Conservation (phyloP, 805 yeast species). For the Candida cerambycidarum region DNA sequence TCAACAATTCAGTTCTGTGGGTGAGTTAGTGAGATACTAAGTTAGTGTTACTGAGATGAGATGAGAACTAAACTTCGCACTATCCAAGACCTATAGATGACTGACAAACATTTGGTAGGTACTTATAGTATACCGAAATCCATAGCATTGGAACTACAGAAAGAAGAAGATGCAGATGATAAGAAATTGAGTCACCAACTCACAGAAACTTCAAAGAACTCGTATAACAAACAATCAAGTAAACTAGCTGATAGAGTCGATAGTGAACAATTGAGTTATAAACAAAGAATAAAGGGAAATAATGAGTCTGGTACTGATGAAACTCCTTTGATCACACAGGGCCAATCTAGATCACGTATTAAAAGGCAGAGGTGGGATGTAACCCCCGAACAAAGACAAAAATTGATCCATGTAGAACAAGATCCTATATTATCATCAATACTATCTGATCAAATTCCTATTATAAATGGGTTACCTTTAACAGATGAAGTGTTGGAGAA, state of each 20-base stretch:
- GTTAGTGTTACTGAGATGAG: neutral
- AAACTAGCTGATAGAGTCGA: slow-evolving; percentile 25
- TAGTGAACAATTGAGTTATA: slow-evolving; percentile 21
- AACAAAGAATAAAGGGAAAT: slow-evolving; percentile 23
- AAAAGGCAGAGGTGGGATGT: slow-evolving; percentile 49
- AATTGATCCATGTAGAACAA: slow-evolving; percentile 8
- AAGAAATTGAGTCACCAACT: slow-evolving; percentile 16
- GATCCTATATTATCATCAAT: neutral
- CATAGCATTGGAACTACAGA: slow-evolving; percentile 25
- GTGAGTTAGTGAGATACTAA: no score
- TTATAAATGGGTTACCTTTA: slow-evolving; percentile 32
- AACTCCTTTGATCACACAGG: neutral
- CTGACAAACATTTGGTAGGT: slow-evolving; percentile 24
- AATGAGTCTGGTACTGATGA: neutral
- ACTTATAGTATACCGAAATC: slow-evolving; percentile 31
- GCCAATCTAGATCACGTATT: slow-evolving; percentile 13
- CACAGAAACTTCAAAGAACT: slow-evolving; percentile 19
- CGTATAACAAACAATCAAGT: slow-evolving; percentile 30
- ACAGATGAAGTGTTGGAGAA: slow-evolving; percentile 48
- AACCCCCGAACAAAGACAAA: slow-evolving; percentile 32
- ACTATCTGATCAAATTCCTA: slow-evolving; percentile 21
- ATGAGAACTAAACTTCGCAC: neutral
- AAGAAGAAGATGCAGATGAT: slow-evolving; percentile 22
- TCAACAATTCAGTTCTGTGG: no score
- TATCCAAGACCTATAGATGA: neutral